Base-by-base conservation (phyloP, 768 basidiomycete species). In the Antrodiella citrinella region DNA sequence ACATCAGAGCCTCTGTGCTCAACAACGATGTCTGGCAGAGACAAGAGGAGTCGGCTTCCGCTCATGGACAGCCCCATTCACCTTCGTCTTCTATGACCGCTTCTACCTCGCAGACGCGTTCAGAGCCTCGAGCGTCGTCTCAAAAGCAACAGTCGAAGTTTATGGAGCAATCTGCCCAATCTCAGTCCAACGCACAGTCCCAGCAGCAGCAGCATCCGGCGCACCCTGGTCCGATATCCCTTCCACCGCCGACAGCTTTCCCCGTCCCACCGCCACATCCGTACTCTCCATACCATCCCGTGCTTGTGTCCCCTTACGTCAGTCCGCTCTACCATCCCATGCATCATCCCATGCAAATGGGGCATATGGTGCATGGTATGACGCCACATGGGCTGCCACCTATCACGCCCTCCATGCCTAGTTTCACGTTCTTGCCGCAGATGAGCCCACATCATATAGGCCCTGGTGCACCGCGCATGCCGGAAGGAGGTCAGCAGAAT, bases 391-490 rank as follows among this genome's bases (percentile, higher is more conserved):
- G 88, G 0, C 69, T 92, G n/a, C 88, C 89, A 12, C 86, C 90
- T 1, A 91, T 96, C 60, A 96, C 94, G n/a, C 93, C 94, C 0
- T 88, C 86, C 53, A 97, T 98, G 94, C 95, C 95, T 1, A 82
- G 91, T 4, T 98, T 96, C 68, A 84, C 82, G 11, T 94, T 96
- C 66, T 72, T 85, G 30, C 74, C 79, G 15, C 79, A 78, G 39
- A 75, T 60, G 59, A 43, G 41, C 21, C 41, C 41, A 9, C 30
- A 35, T 35, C 30, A 35, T 35, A 43, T 43, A 18, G 41, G 41
- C 19, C 30, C 30, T 35, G 30, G 30, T 35, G 30, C 15, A 7
- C 30, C 30, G 7, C 15, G 7, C 7, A 52, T 59, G 52, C 54
- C 55, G 35, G 48, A 25, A 39, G 48, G 51, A 44, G 54, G 54